phyloP scores from a whole-genome alignment of 2,329 filamentous ascomycete species.

The Arthrobotrys iridis region DNA sequence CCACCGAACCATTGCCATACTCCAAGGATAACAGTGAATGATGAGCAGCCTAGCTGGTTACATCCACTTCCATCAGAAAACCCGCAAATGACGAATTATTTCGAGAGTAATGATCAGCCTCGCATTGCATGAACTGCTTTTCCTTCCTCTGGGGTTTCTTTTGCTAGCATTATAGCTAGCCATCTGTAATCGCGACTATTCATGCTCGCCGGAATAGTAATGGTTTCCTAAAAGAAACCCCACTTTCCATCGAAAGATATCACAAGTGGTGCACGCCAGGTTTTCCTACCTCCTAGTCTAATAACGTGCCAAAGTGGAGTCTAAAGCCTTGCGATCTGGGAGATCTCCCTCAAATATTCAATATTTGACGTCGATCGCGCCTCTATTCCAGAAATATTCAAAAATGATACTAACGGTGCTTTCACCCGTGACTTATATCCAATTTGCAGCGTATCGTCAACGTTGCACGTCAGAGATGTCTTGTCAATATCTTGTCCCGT shows the following conservation, averaged over 20 bases:
- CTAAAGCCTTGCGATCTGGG: background rate
- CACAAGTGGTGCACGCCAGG: background rate
- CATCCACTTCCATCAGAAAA: too few relatives aligned
- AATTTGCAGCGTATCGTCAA: constrained; percentile 17
- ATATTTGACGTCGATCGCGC: background rate
- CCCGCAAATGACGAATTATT: background rate
- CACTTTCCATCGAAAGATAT: background rate
- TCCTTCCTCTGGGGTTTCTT: background rate
- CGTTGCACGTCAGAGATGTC: background rate
- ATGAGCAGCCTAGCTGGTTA: too few relatives aligned
- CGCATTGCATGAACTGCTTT: constrained; percentile 21
- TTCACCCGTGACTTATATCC: background rate
- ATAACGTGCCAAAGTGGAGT: constrained; percentile 9
- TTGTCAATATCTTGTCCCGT: constrained; percentile 51
- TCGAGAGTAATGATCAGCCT: constrained; percentile 28
- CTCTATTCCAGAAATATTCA: background rate
- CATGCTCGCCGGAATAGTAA: constrained; percentile 19
- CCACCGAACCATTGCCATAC: too few relatives aligned
- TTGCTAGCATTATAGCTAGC: background rate
- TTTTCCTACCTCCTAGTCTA: background rate
- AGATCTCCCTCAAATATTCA: background rate
- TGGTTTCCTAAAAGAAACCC: constrained; percentile 12
- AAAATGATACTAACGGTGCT: background rate
- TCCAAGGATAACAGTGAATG: too few relatives aligned
- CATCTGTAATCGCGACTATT: background rate